Conservation (phyloP, 306 rosid species). For the Castanea sativa region DNA sequence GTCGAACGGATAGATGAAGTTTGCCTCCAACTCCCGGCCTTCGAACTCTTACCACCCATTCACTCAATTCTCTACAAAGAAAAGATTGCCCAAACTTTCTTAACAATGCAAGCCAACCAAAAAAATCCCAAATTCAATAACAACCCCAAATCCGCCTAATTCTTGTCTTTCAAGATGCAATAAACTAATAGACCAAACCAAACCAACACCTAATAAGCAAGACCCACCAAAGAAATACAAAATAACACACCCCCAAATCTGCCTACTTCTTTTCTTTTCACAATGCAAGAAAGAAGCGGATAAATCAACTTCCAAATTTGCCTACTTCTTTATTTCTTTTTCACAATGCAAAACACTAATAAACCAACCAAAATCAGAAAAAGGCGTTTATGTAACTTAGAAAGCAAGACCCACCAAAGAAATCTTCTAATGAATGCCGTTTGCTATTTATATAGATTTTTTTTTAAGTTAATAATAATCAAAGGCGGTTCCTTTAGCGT, state of each 20-base stretch:
- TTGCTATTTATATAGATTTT: too few relatives aligned
- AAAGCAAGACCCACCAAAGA: not conserved
- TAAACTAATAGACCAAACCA: not conserved
- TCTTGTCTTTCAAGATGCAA: not conserved
- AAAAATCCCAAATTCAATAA: too few relatives aligned
- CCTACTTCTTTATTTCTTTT: not conserved
- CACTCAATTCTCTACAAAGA: too few relatives aligned
- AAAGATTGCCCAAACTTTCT: too few relatives aligned
- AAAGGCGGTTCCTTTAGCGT: not conserved
- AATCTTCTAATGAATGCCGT: not conserved
- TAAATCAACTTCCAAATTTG: not conserved
- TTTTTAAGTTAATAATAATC: too few relatives aligned
- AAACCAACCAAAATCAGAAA: not conserved
- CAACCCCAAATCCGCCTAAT: not conserved
- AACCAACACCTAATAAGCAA: not conserved
- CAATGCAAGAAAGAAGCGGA: not conserved
- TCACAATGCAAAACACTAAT: not conserved
- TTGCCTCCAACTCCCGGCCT: too few relatives aligned
- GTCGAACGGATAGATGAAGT: too few relatives aligned
- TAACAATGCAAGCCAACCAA: too few relatives aligned
- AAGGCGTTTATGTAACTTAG: too few relatives aligned
- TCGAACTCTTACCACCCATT: too few relatives aligned
- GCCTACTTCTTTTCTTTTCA: not conserved
- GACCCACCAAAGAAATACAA: not conserved
- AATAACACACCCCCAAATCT: not conserved